phyloP scores from a whole-genome alignment of 768 basidiomycete genomes.

The Chalciporus pseudorubinellus region DNA sequence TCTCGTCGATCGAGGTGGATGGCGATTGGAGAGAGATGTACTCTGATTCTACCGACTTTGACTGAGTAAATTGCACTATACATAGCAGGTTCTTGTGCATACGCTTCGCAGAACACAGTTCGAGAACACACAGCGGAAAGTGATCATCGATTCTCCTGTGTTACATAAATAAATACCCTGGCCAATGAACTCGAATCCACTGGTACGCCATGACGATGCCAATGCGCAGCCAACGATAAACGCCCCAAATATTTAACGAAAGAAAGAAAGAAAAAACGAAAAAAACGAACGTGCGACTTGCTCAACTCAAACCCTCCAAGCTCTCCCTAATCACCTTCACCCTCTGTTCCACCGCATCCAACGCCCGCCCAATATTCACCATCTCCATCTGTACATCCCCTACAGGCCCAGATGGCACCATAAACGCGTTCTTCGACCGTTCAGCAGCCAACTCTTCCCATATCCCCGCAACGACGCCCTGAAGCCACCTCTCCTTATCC shows the following conservation, averaged over 20 bases:
- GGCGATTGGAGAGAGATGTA: no score
- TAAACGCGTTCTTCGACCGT: conserved; percentile 30
- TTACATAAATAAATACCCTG: no score
- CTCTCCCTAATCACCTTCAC: conserved; percentile 47
- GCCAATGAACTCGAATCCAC: no score
- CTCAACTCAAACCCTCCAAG: conserved; percentile 34
- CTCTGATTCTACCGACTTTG: no score
- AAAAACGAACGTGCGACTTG: neutral
- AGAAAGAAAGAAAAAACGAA: neutral
- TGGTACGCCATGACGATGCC: no score
- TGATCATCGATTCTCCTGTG: no score
- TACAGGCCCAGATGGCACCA: conserved; percentile 18
- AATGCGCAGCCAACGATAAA: neutral
- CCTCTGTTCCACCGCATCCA: conserved; percentile 60
- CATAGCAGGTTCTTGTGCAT: no score
- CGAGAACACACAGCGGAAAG: no score
- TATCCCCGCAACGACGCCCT: conserved; percentile 66
- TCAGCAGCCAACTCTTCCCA: conserved; percentile 65
- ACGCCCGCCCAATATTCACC: conserved; percentile 42
- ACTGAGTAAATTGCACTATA: no score
- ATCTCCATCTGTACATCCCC: conserved; percentile 48
- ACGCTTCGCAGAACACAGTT: no score
- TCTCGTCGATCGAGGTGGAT: no score
- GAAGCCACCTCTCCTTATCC: conserved; percentile 74
- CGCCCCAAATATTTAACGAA: neutral